Evolutionary conservation across 805 yeast species (phyloP), one percentile per base, ranked within the genome.

Genomic region (Lachancea thermotolerans): DNA sequence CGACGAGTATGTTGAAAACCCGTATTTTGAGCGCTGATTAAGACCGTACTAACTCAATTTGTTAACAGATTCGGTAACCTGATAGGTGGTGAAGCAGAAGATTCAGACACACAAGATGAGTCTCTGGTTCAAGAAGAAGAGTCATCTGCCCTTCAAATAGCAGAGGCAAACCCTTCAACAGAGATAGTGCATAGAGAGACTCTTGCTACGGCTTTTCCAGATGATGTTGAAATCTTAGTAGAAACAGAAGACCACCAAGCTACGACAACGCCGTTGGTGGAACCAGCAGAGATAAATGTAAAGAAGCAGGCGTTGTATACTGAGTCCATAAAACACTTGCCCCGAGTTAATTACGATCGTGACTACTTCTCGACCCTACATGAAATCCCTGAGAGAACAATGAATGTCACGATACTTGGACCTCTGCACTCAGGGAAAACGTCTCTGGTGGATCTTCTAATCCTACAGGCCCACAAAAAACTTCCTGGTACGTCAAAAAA

Each of bases 361-460:
- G 76, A 78, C 3, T 91, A 81, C 53, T 70, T 87, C 71, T 54
- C 70, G 16, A 67, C 73, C 4, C 53, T 77, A 39, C 57, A 79
- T 53, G 45, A 65, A 4, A 53, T 77, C 1, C 88, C 95, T 0
- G 79, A 78, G 11, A 79, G 82, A 52, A 72, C 82, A 8, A 72
- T 95, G 39, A 90, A 85, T 61, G 67, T 90, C 14, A 84, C 90
- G 0, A 53, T 93, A 1, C 78, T 81, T n/a, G 99, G 99, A 0
- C 77, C 80, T 36, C 59, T 85, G 1, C 85, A 86, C 54, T 80
- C 87, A 4, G 99, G 99, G 1, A 93, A 93, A 65, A 85, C 98
- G 0, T 71, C 87, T 0, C 65, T 90, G 1, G 52, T 86, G 2
- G 96, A 91, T 58, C 60, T 75, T 62, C 62, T 91, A 18, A 77